Evolutionary conservation across 352 stramenopile species (phyloP), one percentile per base, ranked within the genome.

Genomic region (Phytophthora idaei): DNA sequence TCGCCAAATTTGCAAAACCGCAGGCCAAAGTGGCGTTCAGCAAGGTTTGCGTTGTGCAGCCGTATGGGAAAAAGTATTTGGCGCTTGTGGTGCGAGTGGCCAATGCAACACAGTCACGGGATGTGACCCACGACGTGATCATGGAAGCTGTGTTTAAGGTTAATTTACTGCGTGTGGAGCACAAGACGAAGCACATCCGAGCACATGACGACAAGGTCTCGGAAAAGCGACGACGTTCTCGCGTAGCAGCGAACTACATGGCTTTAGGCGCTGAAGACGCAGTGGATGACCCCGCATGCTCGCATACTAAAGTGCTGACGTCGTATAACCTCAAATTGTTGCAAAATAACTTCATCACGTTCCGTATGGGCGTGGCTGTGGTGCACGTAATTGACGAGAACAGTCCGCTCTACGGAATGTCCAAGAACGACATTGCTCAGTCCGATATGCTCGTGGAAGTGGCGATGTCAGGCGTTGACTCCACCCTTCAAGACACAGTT

Each of bases 301-400:
- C 74, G 3, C 15, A 56, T 12, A 74, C 66, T 32, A 82, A 87
- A 59, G 71, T 85, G 36, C 60, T 93, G 0, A 83, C 81, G 29
- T 92, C 83, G 52, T 92, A 93, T 69, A 89, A 92, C 27, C 76
- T 95, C 53, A 85, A 88, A 55, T 64, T 95, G 27, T 37, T 90
- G 58, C 87, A 93, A 39, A 88, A 90, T 67, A 93, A 93, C 42
- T 95, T 93, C 39, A 92, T 95, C 58, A 93, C 86, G 36, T 93
- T 95, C 54, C 87, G 87, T 28, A 92, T 95, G 81, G 85, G 83
- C 37, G 69, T 95, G 17, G 85, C 86, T 3, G 80, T 92, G 7
- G 85, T 95, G 34, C 87, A 95, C 32, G 66, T 95, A 17, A 91
- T 95, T 48, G 80, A 92, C 45, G 82, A 82, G 49, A 74, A 74